Evolutionary conservation across 106 monocot species (phyloP).

Genomic region (Posidonia australis): DNA sequence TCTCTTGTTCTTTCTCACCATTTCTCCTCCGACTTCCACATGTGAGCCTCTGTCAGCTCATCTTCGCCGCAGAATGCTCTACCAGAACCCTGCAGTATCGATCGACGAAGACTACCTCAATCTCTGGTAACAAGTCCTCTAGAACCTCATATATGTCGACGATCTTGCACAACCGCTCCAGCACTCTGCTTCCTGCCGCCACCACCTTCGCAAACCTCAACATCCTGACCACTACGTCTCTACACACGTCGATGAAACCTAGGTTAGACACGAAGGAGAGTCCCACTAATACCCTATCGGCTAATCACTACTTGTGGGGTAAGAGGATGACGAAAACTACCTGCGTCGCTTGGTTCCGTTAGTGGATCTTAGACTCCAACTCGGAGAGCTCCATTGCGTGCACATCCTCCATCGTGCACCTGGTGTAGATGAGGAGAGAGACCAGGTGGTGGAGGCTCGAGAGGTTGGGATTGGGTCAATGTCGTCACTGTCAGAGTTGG

Average conservation of each 20-base stretch:
- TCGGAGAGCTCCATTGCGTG: neutral
- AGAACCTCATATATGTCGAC: slow-evolving; percentile 4
- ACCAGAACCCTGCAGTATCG: neutral
- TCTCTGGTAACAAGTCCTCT: slow-evolving; percentile 1
- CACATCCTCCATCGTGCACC: neutral
- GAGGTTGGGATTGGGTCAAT: no score
- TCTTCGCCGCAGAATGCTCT: neutral
- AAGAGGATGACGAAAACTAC: slow-evolving; percentile 1
- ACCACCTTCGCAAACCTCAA: neutral
- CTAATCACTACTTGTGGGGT: neutral
- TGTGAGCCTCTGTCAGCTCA: no score
- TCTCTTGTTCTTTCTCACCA: no score
- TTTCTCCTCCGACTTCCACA: no score
- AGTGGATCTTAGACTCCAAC: slow-evolving; percentile 3
- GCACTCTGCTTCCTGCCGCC: neutral
- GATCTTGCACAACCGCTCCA: neutral
- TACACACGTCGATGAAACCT: neutral
- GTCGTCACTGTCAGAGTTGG: no score
- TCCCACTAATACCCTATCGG: slow-evolving; percentile 1
- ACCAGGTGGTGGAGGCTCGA: no score
- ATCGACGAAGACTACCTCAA: slow-evolving; percentile 1
- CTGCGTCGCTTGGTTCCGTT: neutral
- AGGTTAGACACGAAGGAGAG: neutral
- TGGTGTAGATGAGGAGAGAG: no score
- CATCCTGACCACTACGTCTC: neutral